Base-by-base conservation (phyloP, 495 filamentous ascomycete genomes). In the Penicillium diatomitis region DNA sequence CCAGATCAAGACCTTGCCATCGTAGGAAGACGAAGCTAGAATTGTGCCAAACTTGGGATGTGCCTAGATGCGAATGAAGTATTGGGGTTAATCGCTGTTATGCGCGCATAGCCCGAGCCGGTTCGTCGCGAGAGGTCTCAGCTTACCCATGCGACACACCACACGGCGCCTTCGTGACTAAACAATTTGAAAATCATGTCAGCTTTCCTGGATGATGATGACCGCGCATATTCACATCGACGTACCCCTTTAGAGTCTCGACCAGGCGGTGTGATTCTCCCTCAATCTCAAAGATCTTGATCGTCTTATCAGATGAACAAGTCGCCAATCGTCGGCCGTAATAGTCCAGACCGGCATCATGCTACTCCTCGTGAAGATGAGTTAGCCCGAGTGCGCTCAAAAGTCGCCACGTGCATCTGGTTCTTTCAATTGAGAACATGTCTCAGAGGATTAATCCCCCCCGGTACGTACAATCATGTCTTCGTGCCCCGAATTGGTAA, bases 231-330 rank as follows among this genome's bases (percentile, higher is more conserved):
- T 47, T 32, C 4, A 43, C 8, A 5, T 31, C 35, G 35, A 42
- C 27, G 45, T 81, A 95, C 91, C 91, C 91, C 70, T 92, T 95
- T 55, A 97, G 74, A 33, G 92, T 98, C 73, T 96, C 92, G 28
- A 85, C 83, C 45, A 97, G 71, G 42, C 87, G 79, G 68, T 99
- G 92, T 55, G 85, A 79, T 61, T 96, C 89, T 53, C 90, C 89
- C 67, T 97, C 92, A 44, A 97, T 85, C 72, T 97, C 92, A 60
- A 96, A 99, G 65, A 99, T 96, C 72, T 96, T 97, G 74, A 99
- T 94, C 42, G 91, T 97, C 65, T 89, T 88, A 69, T 99, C 92
- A 47, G 90, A 96, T 20, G 90, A 96, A 68, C 92, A 97, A 57
- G 92, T 99, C 52, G 92, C 92, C 60, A 99, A 82, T 56, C 91